Conservation (phyloP, 352 stramenopile species). For the Globisporangium acanthophoron region DNA sequence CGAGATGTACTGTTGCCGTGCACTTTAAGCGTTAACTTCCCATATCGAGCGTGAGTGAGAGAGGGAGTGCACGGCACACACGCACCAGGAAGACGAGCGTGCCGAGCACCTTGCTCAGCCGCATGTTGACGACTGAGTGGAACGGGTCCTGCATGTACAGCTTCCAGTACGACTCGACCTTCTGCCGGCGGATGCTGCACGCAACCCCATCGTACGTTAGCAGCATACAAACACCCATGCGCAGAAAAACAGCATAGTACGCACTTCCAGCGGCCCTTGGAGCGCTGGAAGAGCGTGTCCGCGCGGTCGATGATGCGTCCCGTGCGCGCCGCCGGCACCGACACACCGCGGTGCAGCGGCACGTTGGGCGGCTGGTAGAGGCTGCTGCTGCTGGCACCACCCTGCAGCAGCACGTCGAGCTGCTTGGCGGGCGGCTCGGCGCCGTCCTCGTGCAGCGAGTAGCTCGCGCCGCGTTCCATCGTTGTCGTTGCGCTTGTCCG, state of each 20-base stretch:
- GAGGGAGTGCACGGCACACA: background rate
- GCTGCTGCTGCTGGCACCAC: conserved; percentile 14
- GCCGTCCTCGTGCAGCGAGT: conserved; percentile 36
- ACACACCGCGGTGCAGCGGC: conserved; percentile 10
- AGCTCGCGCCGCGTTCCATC: conserved; percentile 44
- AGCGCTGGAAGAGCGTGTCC: conserved; percentile 57
- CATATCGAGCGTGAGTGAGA: no score
- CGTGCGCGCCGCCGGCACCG: conserved; percentile 21
- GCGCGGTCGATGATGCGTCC: conserved; percentile 71
- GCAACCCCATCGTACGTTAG: background rate
- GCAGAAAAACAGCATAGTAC: conserved; percentile 9
- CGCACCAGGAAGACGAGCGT: conserved; percentile 28
- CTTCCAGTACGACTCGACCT: conserved; percentile 78
- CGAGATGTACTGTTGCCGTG: conserved; percentile 44
- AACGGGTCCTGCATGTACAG: conserved; percentile 82
- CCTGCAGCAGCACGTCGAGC: conserved; percentile 10
- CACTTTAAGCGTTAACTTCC: no score
- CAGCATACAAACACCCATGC: no score
- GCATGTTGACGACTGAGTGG: conserved; percentile 79
- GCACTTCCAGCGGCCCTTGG: conserved; percentile 76
- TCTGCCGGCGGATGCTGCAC: conserved; percentile 66
- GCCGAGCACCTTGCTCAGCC: conserved; percentile 69
- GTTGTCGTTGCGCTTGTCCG: background rate
- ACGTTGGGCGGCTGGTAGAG: conserved; percentile 11
- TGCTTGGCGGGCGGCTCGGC: conserved; percentile 14